Base-by-base conservation (phyloP, 176 grass and related monocot genomes). In the Phoenix dactylifera region DNA sequence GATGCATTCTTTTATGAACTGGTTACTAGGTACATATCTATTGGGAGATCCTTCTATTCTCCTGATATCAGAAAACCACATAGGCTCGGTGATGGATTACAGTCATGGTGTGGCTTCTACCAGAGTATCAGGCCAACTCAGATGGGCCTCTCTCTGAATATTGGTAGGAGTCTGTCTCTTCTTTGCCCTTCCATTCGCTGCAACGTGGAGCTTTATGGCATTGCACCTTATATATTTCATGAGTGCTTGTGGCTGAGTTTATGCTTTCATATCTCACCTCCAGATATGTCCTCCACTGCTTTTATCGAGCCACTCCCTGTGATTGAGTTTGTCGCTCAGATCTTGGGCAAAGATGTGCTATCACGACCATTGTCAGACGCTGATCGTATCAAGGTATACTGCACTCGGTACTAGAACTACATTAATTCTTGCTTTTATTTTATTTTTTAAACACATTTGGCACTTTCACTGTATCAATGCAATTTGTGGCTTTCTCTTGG, bases 11-110 rank as follows among this genome's bases (percentile, higher is more conserved):
- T 54, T 54, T 48, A 26, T 57, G 18, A 49, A 29, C 63, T n/a
- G 22, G 50, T 32, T 16, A 57, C 9, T 55, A 95, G 89, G 72
- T 85, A 82, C 52, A 72, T 95, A 9, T 50, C 89, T n/a, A 82
- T 95, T 58, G 89, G 89, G 68, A 82, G 89, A 62, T 95, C 89
- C 15, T 95, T 95, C 81, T 95, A 95, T 69, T 95, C 89, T 67
- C 85, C 89, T 58, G 85, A 89, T 64, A 95, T 95, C 53, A 73
- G 85, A 83, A 95, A 74, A 76, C 89, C 89, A 49, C 85, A 95
- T 71, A 72, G 85, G 57, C 30, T 87, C 0, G 67, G 71, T 9
- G 18, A 32, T 26, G 91, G 86, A 23, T 50, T 77, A 2, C 25
- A 74, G 19, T 72, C 53, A 29, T 95, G 83, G 91, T 73, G 51